Base-by-base conservation (phyloP, 1,139 yeast species). In the Saccharomyces hybrid region DNA sequence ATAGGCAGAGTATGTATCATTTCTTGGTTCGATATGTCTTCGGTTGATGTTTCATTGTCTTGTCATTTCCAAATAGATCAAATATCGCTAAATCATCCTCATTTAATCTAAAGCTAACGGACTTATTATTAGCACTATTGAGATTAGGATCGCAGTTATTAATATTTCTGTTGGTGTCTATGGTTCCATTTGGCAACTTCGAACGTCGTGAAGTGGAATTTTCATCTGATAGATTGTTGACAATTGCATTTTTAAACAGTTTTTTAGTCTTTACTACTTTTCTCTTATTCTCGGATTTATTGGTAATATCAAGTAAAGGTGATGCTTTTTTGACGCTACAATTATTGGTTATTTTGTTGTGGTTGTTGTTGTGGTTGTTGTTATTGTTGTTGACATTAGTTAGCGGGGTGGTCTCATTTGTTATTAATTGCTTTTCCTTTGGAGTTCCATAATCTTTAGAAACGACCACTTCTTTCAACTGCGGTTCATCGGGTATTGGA, bases 31-130 rank as follows among this genome's bases (percentile, higher is more conserved):
- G 58, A 52, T 64, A 62, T 19, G 68, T 65, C 52, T 60, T 64
- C n/a, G 65, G 61, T 19, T 56, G 54, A 27, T 53, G 55, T 44
- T 55, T 62, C n/a, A 55, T 52, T 32, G 16, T 51, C 41, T 61
- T 57, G 16, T 58, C 49, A 7, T 55, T 56, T 34, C 62, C 68
- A 14, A 68, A 58, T 23, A 69, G 54, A 58, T 68, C 67, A 54
- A 68, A 67, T 13, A 67, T 69, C 4, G 69, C 62, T 26, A 67
- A 54, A 53, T 67, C 70, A 26, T 65, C 67, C 44, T 65, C 66
- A 52, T 57, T 55, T 38, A 63, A 55, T 34, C 66, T 57, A 46
- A 64, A 63, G 42, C 65, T 61, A 1, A 58, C 59, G 34, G 58
- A 53, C 42, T 54, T 54, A 26, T 55, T 53, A 38, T 49, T 47